Percentiles rank a stretch among this genome's conserved stretches.
Evolutionary conservation across 768 basidiomycete species (phyloP).

Genomic region (Steccherinum ochraceum): DNA sequence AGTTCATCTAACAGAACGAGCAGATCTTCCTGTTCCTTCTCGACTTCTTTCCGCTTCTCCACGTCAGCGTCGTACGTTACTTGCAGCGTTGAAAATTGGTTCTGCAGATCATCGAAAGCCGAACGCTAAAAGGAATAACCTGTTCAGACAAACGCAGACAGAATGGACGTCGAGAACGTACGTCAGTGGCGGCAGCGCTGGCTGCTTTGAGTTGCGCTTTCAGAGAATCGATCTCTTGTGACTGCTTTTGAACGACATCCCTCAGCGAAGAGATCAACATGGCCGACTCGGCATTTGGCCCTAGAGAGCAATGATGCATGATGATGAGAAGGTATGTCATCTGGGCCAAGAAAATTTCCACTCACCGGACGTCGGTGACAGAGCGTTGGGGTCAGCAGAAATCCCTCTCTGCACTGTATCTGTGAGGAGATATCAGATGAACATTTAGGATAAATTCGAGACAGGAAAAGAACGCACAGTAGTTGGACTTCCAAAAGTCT

Average conservation of each 20-base stretch:
- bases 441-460: background rate
- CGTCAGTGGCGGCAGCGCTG: background rate
- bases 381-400: constrained; percentile 59
- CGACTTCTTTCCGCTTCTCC: constrained; percentile 70
- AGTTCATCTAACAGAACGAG: constrained; percentile 91
- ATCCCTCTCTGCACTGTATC: constrained; percentile 75
- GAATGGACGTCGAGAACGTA: background rate
- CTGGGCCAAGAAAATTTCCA: constrained; percentile 1
- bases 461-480: constrained; percentile 51
- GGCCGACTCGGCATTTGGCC: constrained; percentile 67
- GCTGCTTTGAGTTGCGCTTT: constrained; percentile 48
- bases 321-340: background rate
- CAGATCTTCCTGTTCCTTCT: constrained; percentile 96
- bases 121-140: background rate
- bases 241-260: constrained; percentile 76
- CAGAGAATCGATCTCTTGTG: constrained; percentile 69
- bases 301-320: constrained; percentile 27
- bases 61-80: constrained; percentile 46
- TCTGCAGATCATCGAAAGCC: constrained; percentile 31
- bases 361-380: constrained; percentile 56
- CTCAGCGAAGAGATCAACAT: constrained; percentile 81
- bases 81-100: constrained; percentile 43
- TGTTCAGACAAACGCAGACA: background rate
- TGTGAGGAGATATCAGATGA: constrained; percentile 20
- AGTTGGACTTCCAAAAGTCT: constrained; percentile 98